Percentiles rank a stretch among this genome's conserved stretches.
Conservation (phyloP, 169 alveolate species). For the Plasmodium vivax region DNA sequence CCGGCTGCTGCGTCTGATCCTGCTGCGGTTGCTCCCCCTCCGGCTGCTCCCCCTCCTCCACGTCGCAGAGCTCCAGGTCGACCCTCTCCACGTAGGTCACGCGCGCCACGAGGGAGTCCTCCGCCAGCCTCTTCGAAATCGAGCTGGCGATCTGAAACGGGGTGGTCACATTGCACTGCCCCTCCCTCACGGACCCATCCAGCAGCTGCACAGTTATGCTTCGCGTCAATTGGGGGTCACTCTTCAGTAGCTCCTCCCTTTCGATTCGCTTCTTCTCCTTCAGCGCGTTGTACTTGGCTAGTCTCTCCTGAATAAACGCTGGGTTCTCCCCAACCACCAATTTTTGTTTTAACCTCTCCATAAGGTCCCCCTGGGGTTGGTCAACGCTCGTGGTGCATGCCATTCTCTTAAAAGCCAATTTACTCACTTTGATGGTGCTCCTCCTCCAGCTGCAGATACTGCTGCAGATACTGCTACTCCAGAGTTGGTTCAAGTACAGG, state of each 20-base stretch:
- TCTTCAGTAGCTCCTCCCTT: conserved; percentile 45
- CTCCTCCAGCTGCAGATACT: neutral
- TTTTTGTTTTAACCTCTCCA: conserved; percentile 3
- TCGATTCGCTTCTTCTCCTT: conserved; percentile 75
- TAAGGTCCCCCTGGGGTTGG: neutral
- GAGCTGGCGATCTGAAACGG: conserved; percentile 92
- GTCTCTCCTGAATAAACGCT: conserved; percentile 25
- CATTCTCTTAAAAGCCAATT: neutral
- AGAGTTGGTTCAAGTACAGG: neutral
- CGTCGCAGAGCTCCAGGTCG: conserved; percentile 83
- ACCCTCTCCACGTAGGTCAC: conserved; percentile 84
- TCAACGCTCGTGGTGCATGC: neutral
- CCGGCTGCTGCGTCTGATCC: conserved; percentile 33
- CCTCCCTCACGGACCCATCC: conserved; percentile 91
- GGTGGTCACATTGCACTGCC: conserved; percentile 91
- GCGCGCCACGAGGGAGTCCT: conserved; percentile 92
- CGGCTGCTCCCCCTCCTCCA: conserved; percentile 82
- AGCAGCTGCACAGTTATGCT: conserved; percentile 91
- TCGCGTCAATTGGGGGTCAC: conserved; percentile 78
- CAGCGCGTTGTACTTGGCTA: conserved; percentile 27
- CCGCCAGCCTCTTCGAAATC: conserved; percentile 91
- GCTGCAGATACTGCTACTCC: neutral
- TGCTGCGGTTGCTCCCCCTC: neutral
- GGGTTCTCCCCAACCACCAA: conserved; percentile 20
- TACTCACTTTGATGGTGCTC: neutral